Evolutionary conservation across 257 asterid species (phyloP).

Genomic region (Oldenlandia corymbosa): DNA sequence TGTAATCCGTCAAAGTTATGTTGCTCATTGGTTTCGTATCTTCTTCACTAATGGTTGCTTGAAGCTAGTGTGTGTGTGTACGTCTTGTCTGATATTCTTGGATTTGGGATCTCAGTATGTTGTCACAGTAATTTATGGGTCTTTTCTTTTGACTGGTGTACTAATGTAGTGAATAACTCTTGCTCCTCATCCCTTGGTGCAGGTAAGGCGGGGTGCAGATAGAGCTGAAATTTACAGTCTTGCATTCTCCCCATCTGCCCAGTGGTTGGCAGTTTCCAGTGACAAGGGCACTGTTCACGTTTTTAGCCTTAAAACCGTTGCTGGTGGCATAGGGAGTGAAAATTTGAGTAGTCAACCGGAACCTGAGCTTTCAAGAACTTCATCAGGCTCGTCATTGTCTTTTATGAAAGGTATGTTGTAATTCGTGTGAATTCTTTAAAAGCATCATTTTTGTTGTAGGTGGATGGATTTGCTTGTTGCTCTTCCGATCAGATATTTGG

Average conservation of each 20-base stretch:
- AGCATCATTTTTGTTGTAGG: background rate
- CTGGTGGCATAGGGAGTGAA: slow-evolving; percentile 48
- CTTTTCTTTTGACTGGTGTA: background rate
- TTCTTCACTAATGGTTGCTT: background rate
- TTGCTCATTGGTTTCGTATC: background rate
- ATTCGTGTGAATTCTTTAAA: background rate
- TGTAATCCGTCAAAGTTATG: too few relatives aligned
- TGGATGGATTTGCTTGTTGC: background rate
- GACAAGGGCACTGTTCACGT: slow-evolving; percentile 96
- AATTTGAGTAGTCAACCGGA: slow-evolving; percentile 45
- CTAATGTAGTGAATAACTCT: background rate
- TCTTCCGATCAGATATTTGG: background rate
- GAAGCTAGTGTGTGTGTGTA: background rate
- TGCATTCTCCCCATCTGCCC: slow-evolving; percentile 73
- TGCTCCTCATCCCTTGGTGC: slow-evolving; percentile 23
- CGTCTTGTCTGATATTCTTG: background rate
- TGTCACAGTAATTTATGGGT: background rate
- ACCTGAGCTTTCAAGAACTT: slow-evolving; percentile 30
- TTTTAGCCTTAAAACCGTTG: slow-evolving; percentile 62
- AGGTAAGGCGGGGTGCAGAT: slow-evolving; percentile 97
- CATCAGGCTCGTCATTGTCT: slow-evolving; percentile 68
- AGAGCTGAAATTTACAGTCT: slow-evolving; percentile 89
- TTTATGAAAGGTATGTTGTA: slow-evolving; percentile 69
- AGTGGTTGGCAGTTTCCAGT: slow-evolving; percentile 96
- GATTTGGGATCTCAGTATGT: background rate